These are phyloP conservation scores for Mucor mucedo DNA, from an alignment of 371 early-diverging fungal species.

Conservation along the genomic window DNA sequence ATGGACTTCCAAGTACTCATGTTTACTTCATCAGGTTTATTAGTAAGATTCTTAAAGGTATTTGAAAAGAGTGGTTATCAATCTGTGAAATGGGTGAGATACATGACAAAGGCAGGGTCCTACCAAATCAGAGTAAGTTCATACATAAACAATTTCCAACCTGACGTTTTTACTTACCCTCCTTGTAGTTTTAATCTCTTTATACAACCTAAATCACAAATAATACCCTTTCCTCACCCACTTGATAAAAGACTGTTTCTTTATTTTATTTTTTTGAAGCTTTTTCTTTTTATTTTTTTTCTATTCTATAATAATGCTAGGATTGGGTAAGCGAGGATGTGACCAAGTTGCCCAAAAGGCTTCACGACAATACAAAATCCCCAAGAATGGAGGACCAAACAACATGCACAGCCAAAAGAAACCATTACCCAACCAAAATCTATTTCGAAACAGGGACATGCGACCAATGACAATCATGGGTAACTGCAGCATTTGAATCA, in stretches of 20 bases:
- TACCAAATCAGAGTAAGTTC: slow-evolving; percentile 82
- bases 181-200: slow-evolving; percentile 3
- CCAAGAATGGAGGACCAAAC: slow-evolving; percentile 78
- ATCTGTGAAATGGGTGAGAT: slow-evolving; percentile 93
- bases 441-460: slow-evolving; percentile 60
- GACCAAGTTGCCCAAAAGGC: slow-evolving; percentile 39
- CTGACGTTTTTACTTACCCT: no score
- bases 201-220: background rate
- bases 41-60: slow-evolving; percentile 89
- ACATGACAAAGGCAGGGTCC: slow-evolving; percentile 90
- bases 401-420: slow-evolving; percentile 91
- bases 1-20: slow-evolving; percentile 89
- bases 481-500: slow-evolving; percentile 91
- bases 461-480: slow-evolving; percentile 85
- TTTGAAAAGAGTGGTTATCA: slow-evolving; percentile 91
- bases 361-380: slow-evolving; percentile 75
- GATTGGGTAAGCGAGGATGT: background rate
- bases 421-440: slow-evolving; percentile 76
- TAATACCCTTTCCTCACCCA: no score
- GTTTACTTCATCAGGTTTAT: slow-evolving; percentile 89
- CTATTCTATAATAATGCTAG: background rate
- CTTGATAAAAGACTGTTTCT: no score
- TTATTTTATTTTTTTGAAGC: no score
- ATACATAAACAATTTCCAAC: no score
- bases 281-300: background rate